Evolutionary conservation across 495 filamentous ascomycete species (phyloP).

Genomic region (Aspergillus mulundensis): DNA sequence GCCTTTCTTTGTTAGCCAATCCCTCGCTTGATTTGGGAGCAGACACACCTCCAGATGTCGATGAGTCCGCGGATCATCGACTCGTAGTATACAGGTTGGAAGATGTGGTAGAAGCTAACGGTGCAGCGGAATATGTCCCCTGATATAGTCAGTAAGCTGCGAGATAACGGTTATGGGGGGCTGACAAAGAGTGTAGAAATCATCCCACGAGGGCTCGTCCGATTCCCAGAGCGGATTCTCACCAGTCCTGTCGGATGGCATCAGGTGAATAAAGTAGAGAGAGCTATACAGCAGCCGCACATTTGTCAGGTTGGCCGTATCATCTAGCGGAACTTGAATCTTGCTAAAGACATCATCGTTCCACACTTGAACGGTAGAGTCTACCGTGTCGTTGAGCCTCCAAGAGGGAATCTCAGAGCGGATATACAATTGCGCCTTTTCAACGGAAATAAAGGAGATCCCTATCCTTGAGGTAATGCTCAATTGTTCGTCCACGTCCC

Average conservation of each 20-base stretch:
- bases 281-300: conserved; percentile 66
- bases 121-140: conserved; percentile 32
- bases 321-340: conserved; percentile 50
- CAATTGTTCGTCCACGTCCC: conserved; percentile 21
- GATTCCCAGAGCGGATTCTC: conserved; percentile 69
- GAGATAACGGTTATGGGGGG: not conserved
- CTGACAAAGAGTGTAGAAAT: conserved; percentile 40
- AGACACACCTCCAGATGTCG: conserved; percentile 24
- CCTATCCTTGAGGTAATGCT: conserved; percentile 58
- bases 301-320: conserved; percentile 52
- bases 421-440: conserved; percentile 42
- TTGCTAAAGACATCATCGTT: conserved; percentile 58
- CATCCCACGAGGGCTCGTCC: conserved; percentile 68
- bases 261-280: conserved; percentile 63
- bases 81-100: conserved; percentile 59
- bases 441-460: conserved; percentile 45
- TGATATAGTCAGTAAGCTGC: conserved; percentile 22
- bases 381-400: conserved; percentile 46
- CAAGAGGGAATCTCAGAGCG: conserved; percentile 56
- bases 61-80: conserved; percentile 61
- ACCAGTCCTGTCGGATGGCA: conserved; percentile 68
- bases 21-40: not conserved
- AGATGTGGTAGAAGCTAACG: conserved; percentile 60
- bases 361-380: conserved; percentile 53
- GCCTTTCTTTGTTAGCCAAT: conserved; percentile 20